phyloP scores from a whole-genome alignment of 2,329 filamentous ascomycete genomes.

The Xylaria sp. region DNA sequence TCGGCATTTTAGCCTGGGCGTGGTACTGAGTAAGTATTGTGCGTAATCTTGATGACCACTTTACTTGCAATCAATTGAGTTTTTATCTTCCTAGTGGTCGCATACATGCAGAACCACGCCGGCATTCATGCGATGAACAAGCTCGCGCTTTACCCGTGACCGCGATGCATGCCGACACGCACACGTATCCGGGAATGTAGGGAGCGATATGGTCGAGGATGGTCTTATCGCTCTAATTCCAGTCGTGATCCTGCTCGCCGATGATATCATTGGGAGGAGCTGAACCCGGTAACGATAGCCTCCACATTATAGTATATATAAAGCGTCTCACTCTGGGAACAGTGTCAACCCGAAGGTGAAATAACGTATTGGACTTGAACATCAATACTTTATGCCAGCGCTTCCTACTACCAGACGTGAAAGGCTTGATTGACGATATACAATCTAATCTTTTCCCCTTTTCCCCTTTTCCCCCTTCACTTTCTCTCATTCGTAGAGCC shows the following conservation, averaged over 20 bases:
- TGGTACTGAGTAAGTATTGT: too few species aligned
- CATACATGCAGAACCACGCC: neutral
- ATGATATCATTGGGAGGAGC: neutral
- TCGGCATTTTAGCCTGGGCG: neutral
- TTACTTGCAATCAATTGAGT: neutral
- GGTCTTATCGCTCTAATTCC: neutral
- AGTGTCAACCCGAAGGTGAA: too few species aligned
- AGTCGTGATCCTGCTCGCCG: neutral
- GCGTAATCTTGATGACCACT: neutral
- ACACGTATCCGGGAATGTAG: neutral
- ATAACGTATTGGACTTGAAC: neutral
- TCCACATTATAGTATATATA: neutral
- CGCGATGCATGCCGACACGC: neutral
- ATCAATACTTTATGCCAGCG: neutral
- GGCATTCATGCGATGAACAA: too few species aligned
- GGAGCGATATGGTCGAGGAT: slow-evolving; percentile 1
- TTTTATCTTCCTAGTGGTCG: neutral
- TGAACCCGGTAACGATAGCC: neutral
- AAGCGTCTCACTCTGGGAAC: neutral
- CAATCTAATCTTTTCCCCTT: neutral
- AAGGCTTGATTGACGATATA: neutral
- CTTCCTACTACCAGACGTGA: neutral
- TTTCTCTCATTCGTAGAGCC: neutral
- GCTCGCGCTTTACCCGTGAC: neutral
- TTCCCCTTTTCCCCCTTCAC: neutral